Evolutionary conservation across 257 asterid species (phyloP), one percentile per base, ranked within the genome.

Genomic region (Solanum etuberosum): DNA sequence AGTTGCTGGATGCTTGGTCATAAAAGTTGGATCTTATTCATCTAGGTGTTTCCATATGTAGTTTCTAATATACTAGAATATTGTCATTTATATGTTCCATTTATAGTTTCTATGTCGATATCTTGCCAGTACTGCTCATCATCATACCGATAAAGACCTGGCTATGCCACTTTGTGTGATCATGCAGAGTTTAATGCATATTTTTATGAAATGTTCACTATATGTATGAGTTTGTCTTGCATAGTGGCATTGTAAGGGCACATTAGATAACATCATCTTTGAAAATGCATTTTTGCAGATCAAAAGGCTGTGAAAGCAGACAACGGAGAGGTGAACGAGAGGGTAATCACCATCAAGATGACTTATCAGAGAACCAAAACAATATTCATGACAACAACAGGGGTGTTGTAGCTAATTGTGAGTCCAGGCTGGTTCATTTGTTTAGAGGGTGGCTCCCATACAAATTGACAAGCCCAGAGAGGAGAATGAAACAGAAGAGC

Each of bases 381-480:
- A 88, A 87, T 76, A 87, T 61, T 54, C 87, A 77, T 70, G 43
- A 86, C 14, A 72, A 10, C 31, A 92, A 88, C 34, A 87, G 78
- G 63, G 87, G 88, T 73, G 83, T 31, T n/a, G n/a, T 61, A 6
- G 78, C 91, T 73, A 74, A 68, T 74, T 90, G 91, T 13, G 91
- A 91, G 21, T 83, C 87, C 91, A 90, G 88, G 89, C 32, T 93
- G 74, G 85, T 88, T 59, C 89, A 86, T 87, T 16, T 93, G 86
- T 84, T 95, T 34, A 91, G 91, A 89, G 89, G 94, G 42, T 92
- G 94, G 95, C 92, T 93, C 90, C 88, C 95, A 4, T 91, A 93
- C 61, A 95, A 90, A 91, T 67, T 93, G 89, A 59, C 88, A 18
- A 84, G 84, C 89, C 76, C 93, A 42, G 89, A 90, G 65, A 67